Evolutionary conservation across 306 rosid genomes (phyloP).

Genomic region (Prunus padus): DNA sequence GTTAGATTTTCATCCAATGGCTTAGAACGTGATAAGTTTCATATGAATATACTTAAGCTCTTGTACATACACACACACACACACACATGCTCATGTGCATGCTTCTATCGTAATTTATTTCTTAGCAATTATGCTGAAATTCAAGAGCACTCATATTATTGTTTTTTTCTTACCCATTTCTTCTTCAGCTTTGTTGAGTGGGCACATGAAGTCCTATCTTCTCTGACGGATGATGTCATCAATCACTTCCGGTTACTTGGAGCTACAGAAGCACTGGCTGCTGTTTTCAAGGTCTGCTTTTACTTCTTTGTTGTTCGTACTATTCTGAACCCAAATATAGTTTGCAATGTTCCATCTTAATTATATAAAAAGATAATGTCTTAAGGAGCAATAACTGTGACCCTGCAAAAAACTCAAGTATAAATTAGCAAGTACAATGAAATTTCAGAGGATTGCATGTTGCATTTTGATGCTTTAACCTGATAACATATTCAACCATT

Average conservation of each 20-base stretch:
- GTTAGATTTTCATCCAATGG: neutral
- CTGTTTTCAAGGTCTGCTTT: constrained; percentile 81
- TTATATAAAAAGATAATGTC: neutral
- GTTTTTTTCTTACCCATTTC: constrained; percentile 27
- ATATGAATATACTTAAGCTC: neutral
- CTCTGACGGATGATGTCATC: constrained; percentile 53
- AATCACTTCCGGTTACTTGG: constrained; percentile 85
- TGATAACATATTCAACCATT: neutral
- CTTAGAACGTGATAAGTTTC: neutral
- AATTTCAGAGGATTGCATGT: neutral
- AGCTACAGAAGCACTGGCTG: constrained; percentile 68
- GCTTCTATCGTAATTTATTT: neutral
- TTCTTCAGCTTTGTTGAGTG: constrained; percentile 79
- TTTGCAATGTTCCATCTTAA: neutral
- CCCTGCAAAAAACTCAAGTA: neutral
- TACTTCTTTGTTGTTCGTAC: constrained; percentile 19
- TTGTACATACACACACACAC: neutral
- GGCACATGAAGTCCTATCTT: constrained; percentile 77
- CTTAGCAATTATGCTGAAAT: neutral
- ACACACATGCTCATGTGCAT: neutral
- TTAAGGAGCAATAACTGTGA: neutral
- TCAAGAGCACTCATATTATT: neutral
- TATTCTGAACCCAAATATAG: neutral
- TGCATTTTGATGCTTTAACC: neutral
- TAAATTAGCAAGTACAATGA: neutral